Conservation (phyloP, 306 rosid species). For the Acacia acuminata region DNA sequence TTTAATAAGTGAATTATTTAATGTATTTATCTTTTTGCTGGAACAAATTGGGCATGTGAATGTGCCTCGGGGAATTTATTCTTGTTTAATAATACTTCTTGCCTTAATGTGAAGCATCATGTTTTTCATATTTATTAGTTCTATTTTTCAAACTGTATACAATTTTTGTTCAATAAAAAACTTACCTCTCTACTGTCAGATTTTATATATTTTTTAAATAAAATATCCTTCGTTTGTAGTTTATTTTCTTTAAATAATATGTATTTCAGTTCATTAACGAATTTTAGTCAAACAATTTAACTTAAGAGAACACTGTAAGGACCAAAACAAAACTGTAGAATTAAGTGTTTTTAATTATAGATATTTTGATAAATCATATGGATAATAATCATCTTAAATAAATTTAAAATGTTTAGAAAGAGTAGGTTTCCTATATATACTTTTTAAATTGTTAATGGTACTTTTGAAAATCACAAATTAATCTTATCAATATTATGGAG, state of each 20-base stretch:
- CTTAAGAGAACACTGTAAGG: not conserved
- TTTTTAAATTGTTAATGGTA: not conserved
- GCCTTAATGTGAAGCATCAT: not conserved
- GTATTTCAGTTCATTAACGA: no score
- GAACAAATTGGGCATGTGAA: not conserved
- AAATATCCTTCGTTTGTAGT: not conserved
- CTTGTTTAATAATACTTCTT: not conserved
- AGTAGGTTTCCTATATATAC: not conserved
- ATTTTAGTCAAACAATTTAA: not conserved
- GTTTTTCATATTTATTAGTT: not conserved
- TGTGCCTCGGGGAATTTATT: not conserved
- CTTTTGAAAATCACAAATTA: no score
- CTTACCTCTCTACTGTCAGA: not conserved
- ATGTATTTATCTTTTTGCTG: not conserved
- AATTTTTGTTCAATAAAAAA: not conserved
- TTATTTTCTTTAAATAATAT: no score
- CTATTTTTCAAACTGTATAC: not conserved
- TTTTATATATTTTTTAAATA: not conserved
- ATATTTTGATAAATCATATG: not conserved
- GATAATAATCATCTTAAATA: not conserved
- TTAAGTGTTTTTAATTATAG: not conserved
- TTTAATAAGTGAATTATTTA: not conserved
- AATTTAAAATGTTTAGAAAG: not conserved
- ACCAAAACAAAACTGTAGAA: not conserved
- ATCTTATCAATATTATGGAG: not conserved